Evolutionary conservation across 805 yeast genomes (phyloP).

Genomic region (Candida corydali): DNA sequence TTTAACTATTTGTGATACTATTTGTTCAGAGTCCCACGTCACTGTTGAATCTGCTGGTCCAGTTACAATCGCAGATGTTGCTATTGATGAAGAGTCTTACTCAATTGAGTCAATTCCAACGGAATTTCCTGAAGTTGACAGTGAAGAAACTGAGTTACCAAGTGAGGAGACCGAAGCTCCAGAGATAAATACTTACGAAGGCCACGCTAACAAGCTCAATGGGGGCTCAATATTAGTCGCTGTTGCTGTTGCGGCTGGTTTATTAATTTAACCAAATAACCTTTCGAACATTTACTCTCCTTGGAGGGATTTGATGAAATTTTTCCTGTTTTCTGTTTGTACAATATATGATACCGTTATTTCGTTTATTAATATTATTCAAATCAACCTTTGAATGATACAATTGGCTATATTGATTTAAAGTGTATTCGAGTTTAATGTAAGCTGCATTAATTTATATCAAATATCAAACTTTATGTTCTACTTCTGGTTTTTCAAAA

Average conservation of each 20-base stretch:
- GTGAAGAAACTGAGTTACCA: background rate
- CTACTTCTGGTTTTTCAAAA: slow-evolving; percentile 4
- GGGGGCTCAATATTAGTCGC: slow-evolving; percentile 4
- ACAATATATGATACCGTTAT: too few species aligned
- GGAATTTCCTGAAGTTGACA: background rate
- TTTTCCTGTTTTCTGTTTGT: too few species aligned
- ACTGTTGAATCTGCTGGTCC: slow-evolving; percentile 6
- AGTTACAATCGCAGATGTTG: slow-evolving; percentile 2
- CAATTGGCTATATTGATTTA: too few species aligned
- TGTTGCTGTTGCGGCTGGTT: slow-evolving; percentile 8
- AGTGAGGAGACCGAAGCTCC: background rate
- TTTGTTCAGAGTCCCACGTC: slow-evolving; percentile 4
- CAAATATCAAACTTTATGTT: slow-evolving; percentile 1
- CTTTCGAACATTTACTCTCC: too few species aligned
- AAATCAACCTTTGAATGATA: too few species aligned
- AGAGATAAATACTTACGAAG: slow-evolving; percentile 3
- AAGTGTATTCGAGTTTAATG: too few species aligned
- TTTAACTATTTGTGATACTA: slow-evolving; percentile 6
- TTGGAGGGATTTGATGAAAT: too few species aligned
- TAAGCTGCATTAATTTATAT: too few species aligned
- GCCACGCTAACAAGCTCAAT: slow-evolving; percentile 4
- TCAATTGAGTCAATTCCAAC: background rate
- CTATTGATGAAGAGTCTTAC: background rate
- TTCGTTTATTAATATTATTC: too few species aligned
- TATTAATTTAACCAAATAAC: slow-evolving; percentile 1